Base-by-base conservation (phyloP, 768 basidiomycete species). In the Hygrocybe punicea region DNA sequence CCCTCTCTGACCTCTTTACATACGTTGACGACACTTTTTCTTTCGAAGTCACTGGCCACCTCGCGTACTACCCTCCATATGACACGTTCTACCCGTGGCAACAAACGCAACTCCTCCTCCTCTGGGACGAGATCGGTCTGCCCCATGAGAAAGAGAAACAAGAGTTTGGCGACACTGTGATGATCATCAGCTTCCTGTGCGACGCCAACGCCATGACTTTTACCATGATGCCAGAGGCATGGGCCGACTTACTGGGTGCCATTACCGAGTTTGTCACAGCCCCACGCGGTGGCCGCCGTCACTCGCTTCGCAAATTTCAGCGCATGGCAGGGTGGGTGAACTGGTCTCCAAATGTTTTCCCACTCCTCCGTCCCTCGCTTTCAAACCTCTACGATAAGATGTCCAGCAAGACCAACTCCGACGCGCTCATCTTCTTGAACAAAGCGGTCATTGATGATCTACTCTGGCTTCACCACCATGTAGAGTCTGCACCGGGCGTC, bases 131-230 rank as follows among this genome's bases (percentile, higher is more conserved):
- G 1, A 60, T 79, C 16, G 69, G 73, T 0, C 63, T 78, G n/a
- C n/a, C 10, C 76, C 75, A 79, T 60, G 67, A 75, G 11, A 55
- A 64, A 13, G 34, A 49, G 2, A 81, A 80, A 56, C 80, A 81
- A 58, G 8, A 75, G 0, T 71, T 17, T n/a, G 76, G 74, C 0
- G 6, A 37, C 0, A 6, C 34, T 0, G 67, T 80, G 13, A 61
- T 62, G 1, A 70, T 79, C 58, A 72, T 79, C 56, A 74, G 79
- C n/a, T n/a, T n/a, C n/a, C n/a, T n/a, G n/a, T n/a, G n/a, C n/a
- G n/a, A n/a, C n/a, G n/a, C n/a, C n/a, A n/a, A 74, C 75, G 53
- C 44, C 0, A 69, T 76, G 66, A 69, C 67, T 0, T 58, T 74
- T 50, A 62, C 69, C 0, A 56, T 71, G 34, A 34, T 58, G 1